These are phyloP conservation scores for Oryza rufipogon DNA, from an alignment of 176 grass and related monocot genomes.

Conservation along the genomic window DNA sequence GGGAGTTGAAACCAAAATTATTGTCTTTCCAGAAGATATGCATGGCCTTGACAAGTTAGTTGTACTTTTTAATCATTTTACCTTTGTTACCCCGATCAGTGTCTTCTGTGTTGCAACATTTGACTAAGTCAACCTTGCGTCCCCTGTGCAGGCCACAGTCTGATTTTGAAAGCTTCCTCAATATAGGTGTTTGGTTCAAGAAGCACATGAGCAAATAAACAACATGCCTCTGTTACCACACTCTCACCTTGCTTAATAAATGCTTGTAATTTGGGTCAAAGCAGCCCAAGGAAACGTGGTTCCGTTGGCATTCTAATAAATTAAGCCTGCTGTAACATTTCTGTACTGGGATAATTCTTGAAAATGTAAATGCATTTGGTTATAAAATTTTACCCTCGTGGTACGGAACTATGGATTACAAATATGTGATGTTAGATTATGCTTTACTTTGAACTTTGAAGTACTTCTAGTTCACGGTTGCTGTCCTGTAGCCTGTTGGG, in stretches of 20 bases:
- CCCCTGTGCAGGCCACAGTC: slow-evolving; percentile 73
- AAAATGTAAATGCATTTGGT: neutral
- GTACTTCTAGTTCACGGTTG: neutral
- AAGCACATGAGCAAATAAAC: slow-evolving; percentile 70
- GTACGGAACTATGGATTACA: neutral
- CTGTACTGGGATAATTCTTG: slow-evolving; percentile 19
- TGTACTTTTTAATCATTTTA: slow-evolving; percentile 6
- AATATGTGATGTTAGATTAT: slow-evolving; percentile 13
- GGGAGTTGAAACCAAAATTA: slow-evolving; percentile 72
- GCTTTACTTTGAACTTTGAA: neutral
- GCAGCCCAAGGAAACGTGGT: neutral
- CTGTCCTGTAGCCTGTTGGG: neutral
- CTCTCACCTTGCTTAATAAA: slow-evolving; percentile 7
- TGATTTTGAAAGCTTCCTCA: slow-evolving; percentile 92
- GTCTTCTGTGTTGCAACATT: neutral
- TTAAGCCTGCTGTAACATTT: neutral
- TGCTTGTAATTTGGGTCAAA: slow-evolving; percentile 39
- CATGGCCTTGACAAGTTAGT: slow-evolving; percentile 87
- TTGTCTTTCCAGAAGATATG: slow-evolving; percentile 90
- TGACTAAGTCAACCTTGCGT: slow-evolving; percentile 16
- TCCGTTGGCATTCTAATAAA: neutral
- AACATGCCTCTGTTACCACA: slow-evolving; percentile 15
- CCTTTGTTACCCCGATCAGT: slow-evolving; percentile 1
- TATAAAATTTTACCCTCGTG: neutral
- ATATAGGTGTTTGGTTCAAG: slow-evolving; percentile 99